Evolutionary conservation across 768 basidiomycete genomes (phyloP).

Genomic region (Lactarius psammicola): DNA sequence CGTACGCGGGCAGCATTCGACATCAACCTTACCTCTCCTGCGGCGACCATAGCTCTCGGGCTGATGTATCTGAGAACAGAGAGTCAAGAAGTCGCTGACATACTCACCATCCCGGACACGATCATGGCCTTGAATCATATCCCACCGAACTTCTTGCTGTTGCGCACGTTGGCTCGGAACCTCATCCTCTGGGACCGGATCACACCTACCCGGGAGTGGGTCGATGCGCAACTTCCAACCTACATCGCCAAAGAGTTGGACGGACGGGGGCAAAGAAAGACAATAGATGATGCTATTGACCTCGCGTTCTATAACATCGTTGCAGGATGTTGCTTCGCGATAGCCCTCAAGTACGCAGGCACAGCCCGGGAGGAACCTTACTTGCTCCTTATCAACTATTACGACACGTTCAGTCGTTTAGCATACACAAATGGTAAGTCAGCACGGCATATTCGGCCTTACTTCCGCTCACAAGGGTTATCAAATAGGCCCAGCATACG

Average conservation of each 20-base stretch:
- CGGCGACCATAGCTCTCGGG: slow-evolving; percentile 85
- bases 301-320: slow-evolving; percentile 90
- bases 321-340: slow-evolving; percentile 86
- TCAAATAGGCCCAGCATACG: slow-evolving; percentile 66
- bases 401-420: slow-evolving; percentile 72
- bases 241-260: slow-evolving; percentile 63
- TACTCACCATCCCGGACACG: slow-evolving; percentile 80
- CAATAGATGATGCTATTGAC: slow-evolving; percentile 70
- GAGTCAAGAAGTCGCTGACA: slow-evolving; percentile 81
- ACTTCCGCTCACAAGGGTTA: slow-evolving; percentile 9
- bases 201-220: slow-evolving; percentile 69
- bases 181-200: slow-evolving; percentile 89
- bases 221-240: slow-evolving; percentile 63
- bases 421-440: slow-evolving; percentile 65
- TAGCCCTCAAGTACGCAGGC: slow-evolving; percentile 92
- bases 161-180: slow-evolving; percentile 72
- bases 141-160: slow-evolving; percentile 82
- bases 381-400: slow-evolving; percentile 73
- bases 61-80: slow-evolving; percentile 90
- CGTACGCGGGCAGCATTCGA: slow-evolving; percentile 59
- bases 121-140: slow-evolving; percentile 76
- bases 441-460: slow-evolving; percentile 6
- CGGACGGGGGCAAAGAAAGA: slow-evolving; percentile 45
- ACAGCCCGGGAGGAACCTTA: slow-evolving; percentile 91
- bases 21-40: slow-evolving; percentile 86